phyloP scores from a whole-genome alignment of 306 rosid genomes.

The barrel medic (Medicago truncatula) region DNA sequence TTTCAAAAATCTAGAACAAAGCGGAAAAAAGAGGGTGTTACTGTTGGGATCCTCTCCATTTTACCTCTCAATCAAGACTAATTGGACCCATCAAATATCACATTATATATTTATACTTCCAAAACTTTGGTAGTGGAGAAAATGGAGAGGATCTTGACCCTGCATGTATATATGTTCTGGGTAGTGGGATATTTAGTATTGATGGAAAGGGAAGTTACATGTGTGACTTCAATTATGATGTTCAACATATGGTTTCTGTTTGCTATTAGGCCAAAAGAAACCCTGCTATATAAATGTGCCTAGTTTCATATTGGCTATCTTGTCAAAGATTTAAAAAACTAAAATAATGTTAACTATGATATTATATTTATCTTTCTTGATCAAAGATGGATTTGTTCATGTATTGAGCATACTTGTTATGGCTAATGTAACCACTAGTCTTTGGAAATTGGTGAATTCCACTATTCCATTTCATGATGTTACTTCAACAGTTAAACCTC shows the following conservation, averaged over 20 bases:
- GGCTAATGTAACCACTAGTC: constrained; percentile 6
- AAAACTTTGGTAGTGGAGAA: too few relatives aligned
- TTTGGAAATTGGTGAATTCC: background rate
- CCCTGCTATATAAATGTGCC: too few relatives aligned
- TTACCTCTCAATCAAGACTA: too few relatives aligned
- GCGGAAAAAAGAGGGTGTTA: background rate
- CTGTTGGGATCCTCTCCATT: background rate
- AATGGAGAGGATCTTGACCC: too few relatives aligned
- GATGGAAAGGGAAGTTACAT: constrained; percentile 9
- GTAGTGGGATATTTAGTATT: background rate
- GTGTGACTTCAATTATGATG: constrained; percentile 4
- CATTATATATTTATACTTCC: too few relatives aligned
- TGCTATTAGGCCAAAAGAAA: too few relatives aligned
- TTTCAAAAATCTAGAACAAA: background rate
- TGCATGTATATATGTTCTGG: background rate
- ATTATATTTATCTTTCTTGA: constrained; percentile 7
- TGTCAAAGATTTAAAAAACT: background rate
- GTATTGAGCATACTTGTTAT: constrained; percentile 5
- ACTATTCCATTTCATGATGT: background rate
- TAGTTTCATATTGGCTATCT: too few relatives aligned
- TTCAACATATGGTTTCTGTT: too few relatives aligned
- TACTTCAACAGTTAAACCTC: constrained; percentile 21
- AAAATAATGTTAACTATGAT: background rate
- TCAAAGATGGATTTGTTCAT: constrained; percentile 2
- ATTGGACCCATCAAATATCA: too few relatives aligned